These are phyloP conservation scores for Symmetrospora coprosmae DNA, from an alignment of 768 basidiomycete species.

Conservation along the genomic window DNA sequence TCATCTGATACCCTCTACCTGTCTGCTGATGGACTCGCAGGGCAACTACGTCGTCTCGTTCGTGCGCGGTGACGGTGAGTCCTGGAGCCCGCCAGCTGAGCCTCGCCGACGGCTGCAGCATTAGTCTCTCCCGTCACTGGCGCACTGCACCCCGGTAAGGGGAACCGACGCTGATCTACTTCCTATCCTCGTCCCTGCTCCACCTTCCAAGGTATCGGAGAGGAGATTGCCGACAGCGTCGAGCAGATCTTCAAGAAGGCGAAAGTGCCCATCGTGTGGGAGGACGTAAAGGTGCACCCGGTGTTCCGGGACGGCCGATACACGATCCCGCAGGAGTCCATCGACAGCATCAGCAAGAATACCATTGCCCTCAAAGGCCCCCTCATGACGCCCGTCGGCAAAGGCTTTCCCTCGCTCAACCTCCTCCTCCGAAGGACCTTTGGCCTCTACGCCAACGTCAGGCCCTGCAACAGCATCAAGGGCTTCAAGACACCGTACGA, in stretches of 20 bases:
- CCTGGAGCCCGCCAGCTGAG: background rate
- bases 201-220: slow-evolving; percentile 98
- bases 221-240: slow-evolving; percentile 92
- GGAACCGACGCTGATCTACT: background rate
- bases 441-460: slow-evolving; percentile 95
- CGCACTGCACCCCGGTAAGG: no score
- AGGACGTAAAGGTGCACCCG: slow-evolving; percentile 93
- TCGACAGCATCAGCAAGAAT: slow-evolving; percentile 84
- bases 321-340: slow-evolving; percentile 82
- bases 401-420: slow-evolving; percentile 78
- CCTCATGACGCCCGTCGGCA: slow-evolving; percentile 76
- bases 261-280: slow-evolving; percentile 93
- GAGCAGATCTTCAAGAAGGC: slow-evolving; percentile 85
- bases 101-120: no score
- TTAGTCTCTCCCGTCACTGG: no score
- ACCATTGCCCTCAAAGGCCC: slow-evolving; percentile 97
- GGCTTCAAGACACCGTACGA: slow-evolving; percentile 98
- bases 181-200: no score
- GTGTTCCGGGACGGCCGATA: slow-evolving; percentile 89
- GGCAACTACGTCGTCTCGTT: slow-evolving; percentile 93
- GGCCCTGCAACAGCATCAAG: slow-evolving; percentile 86
- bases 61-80: slow-evolving; percentile 85
- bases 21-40: no score
- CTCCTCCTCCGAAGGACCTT: slow-evolving; percentile 92
- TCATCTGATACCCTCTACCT: no score